These are phyloP conservation scores for Arthroderma sp. DNA, from an alignment of 2,329 filamentous ascomycete genomes.

Conservation along the genomic window DNA sequence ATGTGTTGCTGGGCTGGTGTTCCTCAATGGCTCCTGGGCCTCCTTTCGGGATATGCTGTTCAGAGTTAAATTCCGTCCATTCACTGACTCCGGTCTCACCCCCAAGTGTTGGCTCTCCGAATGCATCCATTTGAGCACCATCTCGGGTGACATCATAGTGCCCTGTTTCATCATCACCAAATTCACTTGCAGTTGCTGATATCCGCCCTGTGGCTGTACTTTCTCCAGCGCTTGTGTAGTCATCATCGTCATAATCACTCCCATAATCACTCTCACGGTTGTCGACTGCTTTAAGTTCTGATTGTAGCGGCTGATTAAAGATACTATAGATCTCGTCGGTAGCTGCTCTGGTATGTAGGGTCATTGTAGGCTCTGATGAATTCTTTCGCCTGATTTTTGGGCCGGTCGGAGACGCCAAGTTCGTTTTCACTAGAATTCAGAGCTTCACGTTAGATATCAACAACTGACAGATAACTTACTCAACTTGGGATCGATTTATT, in stretches of 20 bases:
- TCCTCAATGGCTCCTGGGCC: conserved; percentile 10
- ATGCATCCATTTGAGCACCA: conserved; percentile 20
- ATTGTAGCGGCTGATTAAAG: conserved; percentile 72
- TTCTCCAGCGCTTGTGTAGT: conserved; percentile 76
- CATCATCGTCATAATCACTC: conserved; percentile 51
- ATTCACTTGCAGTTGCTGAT: conserved; percentile 50
- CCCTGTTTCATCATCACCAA: conserved; percentile 45
- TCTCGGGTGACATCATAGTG: conserved; percentile 28
- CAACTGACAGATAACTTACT: background rate
- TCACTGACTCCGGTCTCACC: conserved; percentile 52
- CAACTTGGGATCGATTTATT: background rate
- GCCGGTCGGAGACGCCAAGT: conserved; percentile 78
- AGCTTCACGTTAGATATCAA: conserved; percentile 11
- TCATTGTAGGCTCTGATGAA: conserved; percentile 84
- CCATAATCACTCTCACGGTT: conserved; percentile 54
- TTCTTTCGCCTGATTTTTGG: conserved; percentile 72
- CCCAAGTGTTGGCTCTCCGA: conserved; percentile 30
- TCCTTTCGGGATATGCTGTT: conserved; percentile 51
- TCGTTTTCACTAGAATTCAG: conserved; percentile 62
- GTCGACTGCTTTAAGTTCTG: conserved; percentile 29
- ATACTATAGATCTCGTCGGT: conserved; percentile 97
- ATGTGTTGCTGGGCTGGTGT: background rate
- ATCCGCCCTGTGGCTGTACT: conserved; percentile 68
- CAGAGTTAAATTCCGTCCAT: conserved; percentile 78
- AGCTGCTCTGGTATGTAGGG: conserved; percentile 83